Evolutionary conservation across 345 rosid species (phyloP), one percentile per base, ranked within the genome.

Genomic region (Hibiscus tridactylites): DNA sequence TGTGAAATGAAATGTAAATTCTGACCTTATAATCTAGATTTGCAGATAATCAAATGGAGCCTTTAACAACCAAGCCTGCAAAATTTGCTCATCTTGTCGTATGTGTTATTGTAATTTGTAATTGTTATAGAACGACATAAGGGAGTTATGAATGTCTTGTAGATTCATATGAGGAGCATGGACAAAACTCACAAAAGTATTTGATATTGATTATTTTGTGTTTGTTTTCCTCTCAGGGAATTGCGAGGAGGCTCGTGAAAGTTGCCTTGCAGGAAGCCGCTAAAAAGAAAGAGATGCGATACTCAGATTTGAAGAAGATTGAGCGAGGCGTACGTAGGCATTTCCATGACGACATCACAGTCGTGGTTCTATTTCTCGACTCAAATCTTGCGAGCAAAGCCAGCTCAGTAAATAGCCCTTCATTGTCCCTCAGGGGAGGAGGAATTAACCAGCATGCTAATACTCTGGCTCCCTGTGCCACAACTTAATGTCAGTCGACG

Each of bases 281-380:
- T 0, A 80, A 70, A 75, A 79, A 86, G 76, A 84, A 88, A 68
- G 83, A 88, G 79, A 87, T 89, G 91, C 85, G 94, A 79, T 89
- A 89, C 79, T 83, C 91, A 0, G 94, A 89, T 78, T 68, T 89
- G 82, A 87, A 85, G 81, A 85, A 87, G 88, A 89, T 89, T 15
- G 94, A 89, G 76, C 85, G 91, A 46, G 91, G 94, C 1, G 87
- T 87, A 35, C 87, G 94, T 67, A 71, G 94, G 67, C 91, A 87
- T 75, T 89, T 89, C 84, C 94, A 89, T 24, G 94, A 89, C 5
- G 94, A 89, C 80, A 89, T 89, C 35, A 87, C 94, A 2, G 94
- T 89, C 37, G 74, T 84, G 3, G 83, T 89, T 28, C 75, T 89
- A 50, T 89, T 82, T 79, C 85, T 89, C 8, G 91, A 89, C 49